A percentile compares a stretch with the other conserved stretches of the same genome.
Evolutionary conservation across 2,329 filamentous ascomycete species (phyloP).

Genomic region (Parastagonospora nodorum): DNA sequence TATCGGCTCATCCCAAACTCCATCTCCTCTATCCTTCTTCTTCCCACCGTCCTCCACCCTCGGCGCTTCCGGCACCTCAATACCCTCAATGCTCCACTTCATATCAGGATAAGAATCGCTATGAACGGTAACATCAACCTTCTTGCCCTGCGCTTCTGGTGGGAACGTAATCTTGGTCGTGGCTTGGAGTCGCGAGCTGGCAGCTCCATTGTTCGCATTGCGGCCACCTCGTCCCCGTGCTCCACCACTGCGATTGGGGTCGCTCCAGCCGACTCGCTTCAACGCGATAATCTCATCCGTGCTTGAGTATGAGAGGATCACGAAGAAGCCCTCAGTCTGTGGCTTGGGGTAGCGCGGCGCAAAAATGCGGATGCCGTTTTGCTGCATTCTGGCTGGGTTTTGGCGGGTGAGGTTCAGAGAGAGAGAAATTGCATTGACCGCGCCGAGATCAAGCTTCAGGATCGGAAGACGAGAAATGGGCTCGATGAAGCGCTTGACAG

Average conservation of each 20-base stretch:
- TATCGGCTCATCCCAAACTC: not conserved
- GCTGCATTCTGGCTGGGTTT: constrained; percentile 57
- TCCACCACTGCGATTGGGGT: constrained; percentile 15
- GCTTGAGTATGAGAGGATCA: constrained; percentile 70
- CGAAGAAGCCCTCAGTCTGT: constrained; percentile 92
- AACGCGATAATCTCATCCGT: constrained; percentile 81
- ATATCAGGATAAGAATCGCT: constrained; percentile 90
- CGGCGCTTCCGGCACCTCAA: constrained; percentile 56
- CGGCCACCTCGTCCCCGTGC: constrained; percentile 9
- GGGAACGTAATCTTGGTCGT: constrained; percentile 67
- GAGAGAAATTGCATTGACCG: constrained; percentile 66
- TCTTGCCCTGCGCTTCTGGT: constrained; percentile 58
- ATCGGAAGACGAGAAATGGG: constrained; percentile 71
- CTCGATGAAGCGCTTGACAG: constrained; percentile 60
- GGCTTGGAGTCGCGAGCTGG: constrained; percentile 53
- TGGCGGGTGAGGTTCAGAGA: constrained; percentile 67
- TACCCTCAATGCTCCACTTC: constrained; percentile 60
- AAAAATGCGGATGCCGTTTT: constrained; percentile 72
- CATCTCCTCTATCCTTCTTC: constrained; percentile 22
- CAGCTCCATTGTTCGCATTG: constrained; percentile 13
- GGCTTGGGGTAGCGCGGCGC: constrained; percentile 91
- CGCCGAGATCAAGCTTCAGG: constrained; percentile 65
- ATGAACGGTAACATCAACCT: constrained; percentile 74
- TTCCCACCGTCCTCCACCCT: constrained; percentile 35
- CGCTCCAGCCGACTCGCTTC: constrained; percentile 80